A percentile compares a stretch with the other conserved stretches of the same genome.
These are phyloP conservation scores for Calonectria pteridis DNA, from an alignment of 2,329 filamentous ascomycete species.

Conservation along the genomic window DNA sequence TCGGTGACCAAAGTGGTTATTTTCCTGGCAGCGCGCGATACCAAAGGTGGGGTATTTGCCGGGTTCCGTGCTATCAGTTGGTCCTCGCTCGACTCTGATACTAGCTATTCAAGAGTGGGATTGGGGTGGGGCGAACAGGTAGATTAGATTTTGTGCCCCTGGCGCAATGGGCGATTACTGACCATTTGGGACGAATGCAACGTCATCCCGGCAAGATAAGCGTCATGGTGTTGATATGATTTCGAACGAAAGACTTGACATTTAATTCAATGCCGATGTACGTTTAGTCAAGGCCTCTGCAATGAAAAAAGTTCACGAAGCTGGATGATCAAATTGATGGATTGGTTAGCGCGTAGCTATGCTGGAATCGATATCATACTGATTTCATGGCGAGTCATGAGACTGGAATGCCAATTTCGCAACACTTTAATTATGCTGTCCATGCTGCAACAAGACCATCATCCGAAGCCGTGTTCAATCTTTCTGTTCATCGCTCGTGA, in stretches of 20 bases:
- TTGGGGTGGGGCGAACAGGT: not conserved
- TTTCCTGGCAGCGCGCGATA: not conserved
- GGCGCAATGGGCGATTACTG: not conserved
- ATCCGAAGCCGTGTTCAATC: not conserved
- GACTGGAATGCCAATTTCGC: too few relatives aligned
- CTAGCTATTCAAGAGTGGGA: not conserved
- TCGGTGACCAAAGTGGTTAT: not conserved
- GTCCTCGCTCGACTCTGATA: not conserved
- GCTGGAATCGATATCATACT: too few relatives aligned
- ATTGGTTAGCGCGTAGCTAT: too few relatives aligned
- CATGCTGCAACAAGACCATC: too few relatives aligned
- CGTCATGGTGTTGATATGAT: too few relatives aligned
- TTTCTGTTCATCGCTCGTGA: not conserved
- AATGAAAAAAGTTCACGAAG: too few relatives aligned
- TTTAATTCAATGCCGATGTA: too few relatives aligned
- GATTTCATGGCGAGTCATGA: too few relatives aligned
- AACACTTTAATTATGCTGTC: not conserved
- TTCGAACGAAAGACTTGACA: too few relatives aligned
- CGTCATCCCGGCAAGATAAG: not conserved
- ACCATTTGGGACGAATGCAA: not conserved
- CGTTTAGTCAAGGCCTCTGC: too few relatives aligned
- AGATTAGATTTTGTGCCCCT: not conserved
- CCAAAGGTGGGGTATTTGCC: not conserved
- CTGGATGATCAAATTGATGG: too few relatives aligned
- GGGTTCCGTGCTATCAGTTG: not conserved